Evolutionary conservation across 1,139 yeast genomes (phyloP).

Genomic region (Saccharomyces hybrid): DNA sequence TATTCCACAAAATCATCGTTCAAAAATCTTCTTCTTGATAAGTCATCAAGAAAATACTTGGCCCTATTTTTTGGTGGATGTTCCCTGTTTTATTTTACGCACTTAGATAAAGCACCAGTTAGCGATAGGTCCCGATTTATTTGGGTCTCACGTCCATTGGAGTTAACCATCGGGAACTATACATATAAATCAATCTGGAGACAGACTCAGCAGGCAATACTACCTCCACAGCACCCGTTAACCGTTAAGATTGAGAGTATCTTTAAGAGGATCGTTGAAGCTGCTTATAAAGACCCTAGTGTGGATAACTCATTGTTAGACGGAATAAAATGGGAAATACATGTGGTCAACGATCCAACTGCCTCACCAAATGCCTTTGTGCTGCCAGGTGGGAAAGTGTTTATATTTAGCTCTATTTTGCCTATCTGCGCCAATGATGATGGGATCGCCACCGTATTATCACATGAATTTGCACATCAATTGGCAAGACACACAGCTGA

Average conservation of each 20-base stretch:
- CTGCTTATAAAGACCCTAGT: conserved; percentile 41
- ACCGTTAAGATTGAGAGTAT: conserved; percentile 50
- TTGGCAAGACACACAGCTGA: conserved; percentile 89
- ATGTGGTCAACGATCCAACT: conserved; percentile 63
- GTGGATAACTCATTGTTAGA: conserved; percentile 28
- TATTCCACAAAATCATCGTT: conserved; percentile 9
- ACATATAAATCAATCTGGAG: conserved; percentile 55
- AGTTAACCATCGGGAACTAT: conserved; percentile 56
- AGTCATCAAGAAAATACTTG: conserved; percentile 24
- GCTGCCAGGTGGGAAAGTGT: conserved; percentile 91
- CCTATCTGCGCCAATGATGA: conserved; percentile 76
- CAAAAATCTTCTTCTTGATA: conserved; percentile 18
- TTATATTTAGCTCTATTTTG: conserved; percentile 73
- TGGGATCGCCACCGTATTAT: conserved; percentile 86
- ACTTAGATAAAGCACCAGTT: conserved; percentile 76
- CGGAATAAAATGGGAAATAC: conserved; percentile 63
- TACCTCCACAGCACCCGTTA: conserved; percentile 49
- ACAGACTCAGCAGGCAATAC: conserved; percentile 40
- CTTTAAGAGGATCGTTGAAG: conserved; percentile 55
- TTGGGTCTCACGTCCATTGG: conserved; percentile 64
- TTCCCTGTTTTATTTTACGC: conserved; percentile 49
- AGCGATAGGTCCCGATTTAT: conserved; percentile 68
- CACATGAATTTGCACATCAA: conserved; percentile 93
- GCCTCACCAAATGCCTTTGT: conserved; percentile 93
- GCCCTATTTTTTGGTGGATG: conserved; percentile 30